Percentiles rank a stretch among this genome's conserved stretches.
phyloP scores from a whole-genome alignment of 768 basidiomycete species.

The Leccinum arenicola region DNA sequence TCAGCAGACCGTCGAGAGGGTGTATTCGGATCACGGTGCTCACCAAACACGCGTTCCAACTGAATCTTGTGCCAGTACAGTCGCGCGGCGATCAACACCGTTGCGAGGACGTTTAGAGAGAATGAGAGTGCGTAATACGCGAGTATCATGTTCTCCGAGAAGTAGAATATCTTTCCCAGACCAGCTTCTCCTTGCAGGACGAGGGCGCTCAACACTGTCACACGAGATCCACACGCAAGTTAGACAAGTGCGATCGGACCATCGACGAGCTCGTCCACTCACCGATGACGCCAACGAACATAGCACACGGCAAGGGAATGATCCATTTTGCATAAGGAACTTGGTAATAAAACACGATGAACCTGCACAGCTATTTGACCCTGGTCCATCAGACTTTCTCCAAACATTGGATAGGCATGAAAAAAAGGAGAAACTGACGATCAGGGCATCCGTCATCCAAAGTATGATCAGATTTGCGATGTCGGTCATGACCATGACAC shows the following conservation, averaged over 20 bases:
- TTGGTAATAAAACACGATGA: constrained; percentile 23
- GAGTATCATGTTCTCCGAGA: constrained; percentile 23
- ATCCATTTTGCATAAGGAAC: constrained; percentile 22
- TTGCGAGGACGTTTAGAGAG: constrained; percentile 23
- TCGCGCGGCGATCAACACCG: constrained; percentile 21
- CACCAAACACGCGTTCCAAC: constrained; percentile 25
- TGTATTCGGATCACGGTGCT: neutral
- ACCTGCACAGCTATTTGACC: constrained; percentile 19
- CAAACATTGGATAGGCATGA: neutral
- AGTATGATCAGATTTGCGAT: constrained; percentile 24
- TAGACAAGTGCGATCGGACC: neutral
- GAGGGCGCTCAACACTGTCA: constrained; percentile 19
- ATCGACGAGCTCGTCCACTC: neutral
- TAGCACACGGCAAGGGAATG: constrained; percentile 24
- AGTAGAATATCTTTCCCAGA: constrained; percentile 17
- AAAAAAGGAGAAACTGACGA: constrained; percentile 16
- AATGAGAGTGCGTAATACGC: constrained; percentile 25
- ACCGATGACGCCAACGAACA: constrained; percentile 26
- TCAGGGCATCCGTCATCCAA: constrained; percentile 31
- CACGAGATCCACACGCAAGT: neutral
- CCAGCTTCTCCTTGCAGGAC: constrained; percentile 19
- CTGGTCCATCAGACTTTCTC: neutral
- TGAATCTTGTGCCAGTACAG: constrained; percentile 26
- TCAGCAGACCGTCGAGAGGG: neutral
- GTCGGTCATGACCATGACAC: constrained; percentile 24